phyloP scores from a whole-genome alignment of 2,329 filamentous ascomycete species.

The Tolypocladium album region DNA sequence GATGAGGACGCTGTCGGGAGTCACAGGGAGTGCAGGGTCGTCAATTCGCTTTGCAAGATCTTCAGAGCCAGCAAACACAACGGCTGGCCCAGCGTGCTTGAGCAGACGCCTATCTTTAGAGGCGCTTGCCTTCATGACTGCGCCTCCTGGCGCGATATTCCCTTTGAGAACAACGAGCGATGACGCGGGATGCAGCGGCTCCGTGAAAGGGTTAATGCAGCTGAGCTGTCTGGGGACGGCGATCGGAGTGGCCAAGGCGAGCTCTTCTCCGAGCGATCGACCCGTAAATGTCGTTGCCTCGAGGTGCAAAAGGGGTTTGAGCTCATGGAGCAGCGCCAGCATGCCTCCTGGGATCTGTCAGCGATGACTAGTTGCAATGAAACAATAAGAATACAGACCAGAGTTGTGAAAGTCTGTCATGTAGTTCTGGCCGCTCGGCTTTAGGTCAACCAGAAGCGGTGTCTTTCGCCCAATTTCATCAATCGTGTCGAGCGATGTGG shows the following conservation, averaged over 20 bases:
- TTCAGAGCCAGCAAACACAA: constrained; percentile 65
- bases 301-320: constrained; percentile 68
- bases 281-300: constrained; percentile 74
- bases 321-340: constrained; percentile 66
- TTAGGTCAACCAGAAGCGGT: constrained; percentile 72
- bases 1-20: constrained; percentile 53
- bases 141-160: constrained; percentile 73
- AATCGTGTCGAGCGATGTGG: constrained; percentile 64
- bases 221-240: constrained; percentile 23
- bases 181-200: constrained; percentile 60
- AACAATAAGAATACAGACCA: constrained; percentile 2
- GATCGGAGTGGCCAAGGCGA: constrained; percentile 58
- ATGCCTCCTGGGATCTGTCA: constrained; percentile 50
- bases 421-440: constrained; percentile 77
- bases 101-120: constrained; percentile 57
- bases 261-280: constrained; percentile 68
- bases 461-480: constrained; percentile 69
- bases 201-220: constrained; percentile 54
- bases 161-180: constrained; percentile 75
- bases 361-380: background rate
- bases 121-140: constrained; percentile 85
- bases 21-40: constrained; percentile 50
- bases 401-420: constrained; percentile 88
- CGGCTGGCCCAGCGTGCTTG: constrained; percentile 32
- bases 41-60: constrained; percentile 59